Base-by-base conservation (phyloP, 2,329 filamentous ascomycete genomes). In the Aspergillus transmontanensis region DNA sequence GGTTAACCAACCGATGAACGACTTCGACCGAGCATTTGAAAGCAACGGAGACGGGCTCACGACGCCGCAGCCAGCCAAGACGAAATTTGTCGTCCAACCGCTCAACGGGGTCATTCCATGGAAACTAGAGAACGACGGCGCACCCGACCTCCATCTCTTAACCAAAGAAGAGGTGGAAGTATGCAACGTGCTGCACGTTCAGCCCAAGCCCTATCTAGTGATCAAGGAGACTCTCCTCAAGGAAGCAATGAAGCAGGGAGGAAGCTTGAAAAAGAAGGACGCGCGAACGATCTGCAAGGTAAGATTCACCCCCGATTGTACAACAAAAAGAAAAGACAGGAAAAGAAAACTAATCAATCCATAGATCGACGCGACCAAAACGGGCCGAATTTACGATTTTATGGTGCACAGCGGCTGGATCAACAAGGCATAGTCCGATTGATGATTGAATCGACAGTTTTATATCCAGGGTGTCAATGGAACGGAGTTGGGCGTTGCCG, bases 361-460 rank as follows among this genome's bases (percentile, higher is more conserved):
- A 7, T 80, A 89, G 75, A 86, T 98, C 58, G 94, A 98, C 73
- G 87, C 88, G 11, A 90, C 91, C 67, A 98, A 97, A 77, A 90
- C 91, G 0, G 89, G 90, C 21, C 86, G 92, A 68, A 88, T 98
- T 62, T 97, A 94, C 79, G 95, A 98, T 77, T 98, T 97, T 76
- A 94, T 97, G 81, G 91, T 96, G 66, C 92, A 93, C 74, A 89
- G 89, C 61, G 95, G 94, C 3, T 98, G 94, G 93, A 89, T 98
- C 64, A 90, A 89, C 36, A 95, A 96, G 82, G 91, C 89, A 30
- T 96, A 78, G 64, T 54, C 57, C 59, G n/a, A 57, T 28, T 28
- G 51, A 23, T 46, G 21, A 28, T 28, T 16, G 43, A 34, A 26
- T 58, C 59, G 16, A 63, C 19, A 30, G 36, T 58, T 34, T 41